These are phyloP conservation scores for Ophiostoma angusticollis DNA, from an alignment of 2,329 filamentous ascomycete genomes.

Conservation along the genomic window DNA sequence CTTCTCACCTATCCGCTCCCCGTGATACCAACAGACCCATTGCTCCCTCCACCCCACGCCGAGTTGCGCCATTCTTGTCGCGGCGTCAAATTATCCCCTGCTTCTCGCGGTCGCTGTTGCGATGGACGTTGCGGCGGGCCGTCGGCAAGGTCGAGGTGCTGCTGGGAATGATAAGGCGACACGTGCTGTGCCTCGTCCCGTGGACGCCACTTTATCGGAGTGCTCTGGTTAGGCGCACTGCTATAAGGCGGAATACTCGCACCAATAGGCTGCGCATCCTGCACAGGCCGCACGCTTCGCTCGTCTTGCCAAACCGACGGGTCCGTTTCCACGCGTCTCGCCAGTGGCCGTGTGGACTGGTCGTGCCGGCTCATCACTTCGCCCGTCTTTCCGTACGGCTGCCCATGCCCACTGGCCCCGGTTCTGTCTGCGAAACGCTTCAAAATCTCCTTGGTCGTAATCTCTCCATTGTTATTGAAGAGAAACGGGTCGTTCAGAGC, in stretches of 20 bases:
- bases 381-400: constrained; percentile 48
- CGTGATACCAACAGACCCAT: constrained; percentile 35
- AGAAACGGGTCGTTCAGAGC: constrained; percentile 73
- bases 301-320: constrained; percentile 74
- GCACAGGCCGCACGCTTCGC: constrained; percentile 67
- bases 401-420: constrained; percentile 29
- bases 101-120: constrained; percentile 10
- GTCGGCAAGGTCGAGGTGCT: constrained; percentile 33
- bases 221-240: constrained; percentile 29
- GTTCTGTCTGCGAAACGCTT: constrained; percentile 77
- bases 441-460: constrained; percentile 94
- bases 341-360: constrained; percentile 42
- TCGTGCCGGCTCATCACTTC: constrained; percentile 45
- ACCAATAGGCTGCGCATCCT: constrained; percentile 34
- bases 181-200: constrained; percentile 29
- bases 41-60: constrained; percentile 37
- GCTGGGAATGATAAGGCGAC: constrained; percentile 27
- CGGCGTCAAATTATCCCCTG: constrained; percentile 18
- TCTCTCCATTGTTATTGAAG: constrained; percentile 69
- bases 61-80: constrained; percentile 47
- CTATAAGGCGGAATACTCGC: constrained; percentile 6
- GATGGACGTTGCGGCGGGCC: constrained; percentile 26
- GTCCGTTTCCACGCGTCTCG: constrained; percentile 70
- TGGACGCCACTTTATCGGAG: constrained; percentile 37
- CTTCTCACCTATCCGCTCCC: constrained; percentile 25